phyloP scores from a whole-genome alignment of 768 basidiomycete genomes.

The Tulasnella sp. region DNA sequence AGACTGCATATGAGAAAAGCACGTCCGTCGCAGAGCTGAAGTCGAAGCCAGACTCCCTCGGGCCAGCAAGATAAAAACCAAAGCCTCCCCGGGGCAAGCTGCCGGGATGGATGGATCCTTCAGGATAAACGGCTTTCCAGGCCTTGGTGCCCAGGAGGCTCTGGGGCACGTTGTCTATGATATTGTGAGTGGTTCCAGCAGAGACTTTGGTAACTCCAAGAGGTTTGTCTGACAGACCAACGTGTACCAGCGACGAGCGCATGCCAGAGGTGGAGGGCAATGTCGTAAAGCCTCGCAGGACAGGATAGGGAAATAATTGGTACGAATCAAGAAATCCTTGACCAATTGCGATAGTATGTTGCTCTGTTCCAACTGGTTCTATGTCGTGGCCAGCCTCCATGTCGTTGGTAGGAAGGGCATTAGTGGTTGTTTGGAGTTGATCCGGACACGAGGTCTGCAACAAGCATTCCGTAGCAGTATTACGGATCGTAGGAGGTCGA shows the following conservation, averaged over 20 bases:
- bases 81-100: constrained; percentile 17
- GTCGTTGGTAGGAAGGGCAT: too few relatives aligned
- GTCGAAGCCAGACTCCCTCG: too few relatives aligned
- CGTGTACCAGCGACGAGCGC: neutral
- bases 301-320: constrained; percentile 1
- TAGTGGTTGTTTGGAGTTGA: too few relatives aligned
- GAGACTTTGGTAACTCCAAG: constrained; percentile 11
- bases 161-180: neutral
- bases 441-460: too few relatives aligned
- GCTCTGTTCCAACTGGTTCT: too few relatives aligned
- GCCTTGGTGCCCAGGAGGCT: neutral
- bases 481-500: too few relatives aligned
- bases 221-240: neutral
- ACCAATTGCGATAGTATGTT: too few relatives aligned
- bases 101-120: constrained; percentile 17
- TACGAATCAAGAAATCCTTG: neutral
- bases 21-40: constrained; percentile 10
- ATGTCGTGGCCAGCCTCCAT: too few relatives aligned
- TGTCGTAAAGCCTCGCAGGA: too few relatives aligned
- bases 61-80: constrained; percentile 16
- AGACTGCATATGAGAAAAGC: constrained; percentile 18
- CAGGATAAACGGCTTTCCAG: constrained; percentile 17
- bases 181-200: neutral
- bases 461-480: too few relatives aligned
- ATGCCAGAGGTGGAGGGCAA: neutral